A percentile compares a stretch with the other conserved stretches of the same genome.
phyloP scores from a whole-genome alignment of 108 stramenopile genomes.

The Cyclostephanos invisitatus region DNA sequence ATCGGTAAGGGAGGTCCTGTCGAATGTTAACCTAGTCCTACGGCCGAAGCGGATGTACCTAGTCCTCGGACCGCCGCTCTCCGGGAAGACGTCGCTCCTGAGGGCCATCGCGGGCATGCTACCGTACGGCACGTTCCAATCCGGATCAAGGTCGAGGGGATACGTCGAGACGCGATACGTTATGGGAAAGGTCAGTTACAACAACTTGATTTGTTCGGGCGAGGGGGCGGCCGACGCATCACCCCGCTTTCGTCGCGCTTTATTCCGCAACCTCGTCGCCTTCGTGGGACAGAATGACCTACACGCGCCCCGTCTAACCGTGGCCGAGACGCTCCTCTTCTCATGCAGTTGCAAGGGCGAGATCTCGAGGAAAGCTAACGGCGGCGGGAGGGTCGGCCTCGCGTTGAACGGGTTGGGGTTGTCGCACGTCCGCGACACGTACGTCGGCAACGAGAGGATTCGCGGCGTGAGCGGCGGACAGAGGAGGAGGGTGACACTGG shows the following conservation, averaged over 20 bases:
- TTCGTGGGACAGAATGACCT: constrained; percentile 37
- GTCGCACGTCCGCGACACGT: constrained; percentile 66
- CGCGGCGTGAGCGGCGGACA: constrained; percentile 61
- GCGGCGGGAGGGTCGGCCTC: constrained; percentile 26
- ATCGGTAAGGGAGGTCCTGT: constrained; percentile 13
- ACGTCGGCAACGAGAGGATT: constrained; percentile 61
- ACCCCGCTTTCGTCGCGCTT: neutral
- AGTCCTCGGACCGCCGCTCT: constrained; percentile 41
- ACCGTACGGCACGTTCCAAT: constrained; percentile 17
- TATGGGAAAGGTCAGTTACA: constrained; percentile 31
- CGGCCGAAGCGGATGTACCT: constrained; percentile 54
- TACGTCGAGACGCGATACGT: constrained; percentile 16
- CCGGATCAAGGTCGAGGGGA: constrained; percentile 2
- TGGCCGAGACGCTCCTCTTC: constrained; percentile 42
- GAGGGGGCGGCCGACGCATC: constrained; percentile 18
- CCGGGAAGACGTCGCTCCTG: constrained; percentile 39
- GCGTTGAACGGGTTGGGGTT: constrained; percentile 61
- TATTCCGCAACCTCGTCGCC: constrained; percentile 40
- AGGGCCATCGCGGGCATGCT: constrained; percentile 45
- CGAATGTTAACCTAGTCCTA: constrained; percentile 39
- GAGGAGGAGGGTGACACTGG: constrained; percentile 52
- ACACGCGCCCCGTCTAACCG: constrained; percentile 47
- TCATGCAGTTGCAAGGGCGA: constrained; percentile 32
- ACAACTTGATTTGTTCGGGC: constrained; percentile 23
- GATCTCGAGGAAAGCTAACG: constrained; percentile 5